Evolutionary conservation across 176 grass and related monocot genomes (phyloP), one percentile per base, ranked within the genome.

Genomic region (Elaeis guineensis): DNA sequence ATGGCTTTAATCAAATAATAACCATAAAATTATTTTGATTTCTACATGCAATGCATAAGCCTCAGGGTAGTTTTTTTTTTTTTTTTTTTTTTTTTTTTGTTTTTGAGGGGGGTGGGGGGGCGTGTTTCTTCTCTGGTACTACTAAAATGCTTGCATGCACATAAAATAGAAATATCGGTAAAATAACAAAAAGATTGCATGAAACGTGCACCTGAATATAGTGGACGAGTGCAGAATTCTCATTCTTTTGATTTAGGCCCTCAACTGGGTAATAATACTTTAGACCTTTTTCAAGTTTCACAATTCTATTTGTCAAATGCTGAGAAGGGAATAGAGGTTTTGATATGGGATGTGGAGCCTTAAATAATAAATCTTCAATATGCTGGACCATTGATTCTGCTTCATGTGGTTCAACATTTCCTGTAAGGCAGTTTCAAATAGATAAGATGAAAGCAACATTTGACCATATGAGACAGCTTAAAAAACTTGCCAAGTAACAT

Each of bases 271-370:
- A 90, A 64, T 77, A 84, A 70, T 77, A 88, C 32, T 48, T 72
- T 66, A 91, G 80, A 82, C 92, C 83, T 59, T 72, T 82, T 78
- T 96, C 77, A 82, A 96, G 91, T 58, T 90, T 90, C 61, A 96
- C 80, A 77, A 96, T 84, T 75, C 91, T 75, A 49, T 87, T 90
- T 55, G 91, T 68, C 53, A 84, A 71, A 90, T 90, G 83, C 35
- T 96, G 83, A 66, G 91, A 96, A 55, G 75, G 78, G 61, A 85
- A 83, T 39, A 96, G 70, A 52, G 80, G 62, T 74, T 87, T 90
- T 75, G 80, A 90, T 57, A 57, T 63, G 55, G 78, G 59, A 35
- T 35, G 50, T 6, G 80, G 70, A 55, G 58, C 58, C 61, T 79
- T 87, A 57, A 96, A 90, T 50, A 96, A 79, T 69, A 55, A 52